Evolutionary conservation across 345 rosid genomes (phyloP), one percentile per base, ranked within the genome.

Genomic region (Salix brachista): DNA sequence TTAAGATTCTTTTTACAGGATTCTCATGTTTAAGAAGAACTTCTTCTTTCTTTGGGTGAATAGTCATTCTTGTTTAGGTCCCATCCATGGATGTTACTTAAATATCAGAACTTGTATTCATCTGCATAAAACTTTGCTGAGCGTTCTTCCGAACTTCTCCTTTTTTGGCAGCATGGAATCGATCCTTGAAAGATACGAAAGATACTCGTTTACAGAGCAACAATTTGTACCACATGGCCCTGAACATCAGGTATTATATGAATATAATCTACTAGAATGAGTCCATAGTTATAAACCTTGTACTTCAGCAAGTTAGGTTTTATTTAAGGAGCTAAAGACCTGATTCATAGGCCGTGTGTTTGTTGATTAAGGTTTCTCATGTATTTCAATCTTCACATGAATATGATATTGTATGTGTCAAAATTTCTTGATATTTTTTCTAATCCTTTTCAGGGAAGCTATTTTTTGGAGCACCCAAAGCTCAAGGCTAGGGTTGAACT

Each of bases 181-280:
- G 28, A 89, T 90, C 80, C 77, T 94, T 23, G 92, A 89, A 78
- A 91, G 91, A 69, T 92, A 94, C 30, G 94, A 94, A 81, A 88
- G 87, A 71, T 54, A 75, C 52, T 76, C 85, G 5, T 80, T 70
- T 77, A 80, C 83, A 26, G 90, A 89, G 52, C 81, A 79, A 64
- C 87, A 87, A 11, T 68, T 75, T 66, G 70, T 73, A 13, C 70
- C 88, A 62, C 69, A 77, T 69, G 80, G 44, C 70, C 65, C 80
- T 62, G 81, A 78, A 26, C 41, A 74, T 34, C 84, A 83, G 88
- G 92, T 91, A 79, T 70, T 66, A 1, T 56, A 56, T 56, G 61
- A 21, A n/a, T 23, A 56, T 56, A 12, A 11, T n/a, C 62, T 56
- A 1, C 62, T n/a, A 56, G 62, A 21, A n/a, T n/a, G 10, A n/a